Evolutionary conservation across 2,329 filamentous ascomycete genomes (phyloP), one percentile per base, ranked within the genome.

Genomic region (Colletotrichum phormii): DNA sequence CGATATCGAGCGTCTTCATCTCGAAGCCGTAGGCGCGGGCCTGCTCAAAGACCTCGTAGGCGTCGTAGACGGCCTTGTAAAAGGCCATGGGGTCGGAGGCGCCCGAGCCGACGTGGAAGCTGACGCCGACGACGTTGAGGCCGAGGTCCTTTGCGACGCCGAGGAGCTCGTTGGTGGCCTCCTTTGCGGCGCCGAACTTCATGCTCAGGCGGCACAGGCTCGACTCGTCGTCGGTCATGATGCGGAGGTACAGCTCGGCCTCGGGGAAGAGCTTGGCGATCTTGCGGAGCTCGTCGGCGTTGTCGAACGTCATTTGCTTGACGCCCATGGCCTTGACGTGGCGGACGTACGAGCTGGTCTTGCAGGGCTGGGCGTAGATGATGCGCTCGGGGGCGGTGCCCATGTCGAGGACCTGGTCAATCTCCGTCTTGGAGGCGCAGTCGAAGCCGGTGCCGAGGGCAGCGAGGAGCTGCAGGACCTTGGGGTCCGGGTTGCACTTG

Each of bases 301-400:
- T 99, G 89, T 99, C 97, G 81, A 99, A 98, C 2, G 97, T 99
- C 96, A 99, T 98, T 88, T 98, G 94, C 86, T 94, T 96, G 81
- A 99, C 97, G 77, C 93, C 93, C 77, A 92, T 88, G 81, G 91
- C 89, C 80, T 93, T 91, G 76, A 97, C 97, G 80, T 95, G 97
- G 80, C 95, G 95, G 75, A 99, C 89, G 83, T 98, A 98, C 60
- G 96, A 98, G 86, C 97, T 97, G 79, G 97, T 99, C 91, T 99
- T 99, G 93, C 97, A 98, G 68, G 97, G 97, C 86, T 99, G 97
- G 62, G 97, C 97, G 81, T 98, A 99, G 85, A 99, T 98, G 87
- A 99, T 97, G 82, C 96, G 95, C 76, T 92, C 90, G 13, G 97
- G 94, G 80, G 94, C 92, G 77, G 97, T 89, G 78, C 95, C 95